Evolutionary conservation across 257 asterid genomes (phyloP).

Genomic region (Solanum sparsipilum): DNA sequence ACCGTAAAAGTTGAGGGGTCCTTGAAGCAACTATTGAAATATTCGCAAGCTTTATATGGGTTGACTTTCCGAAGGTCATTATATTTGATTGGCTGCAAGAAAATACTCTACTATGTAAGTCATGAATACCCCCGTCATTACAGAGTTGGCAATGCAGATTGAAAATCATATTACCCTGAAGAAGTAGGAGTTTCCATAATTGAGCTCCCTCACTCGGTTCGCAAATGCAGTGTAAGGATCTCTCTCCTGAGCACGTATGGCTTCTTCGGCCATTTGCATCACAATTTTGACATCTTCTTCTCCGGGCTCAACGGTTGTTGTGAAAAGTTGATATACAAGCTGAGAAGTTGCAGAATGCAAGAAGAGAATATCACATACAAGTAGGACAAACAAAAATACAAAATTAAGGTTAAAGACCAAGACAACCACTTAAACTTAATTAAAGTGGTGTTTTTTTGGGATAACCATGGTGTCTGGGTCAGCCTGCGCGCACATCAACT

Average conservation of each 20-base stretch:
- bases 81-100: conserved; percentile 66
- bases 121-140: not conserved
- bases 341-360: conserved; percentile 20
- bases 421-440: not conserved
- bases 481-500: not conserved
- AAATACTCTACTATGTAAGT: not conserved
- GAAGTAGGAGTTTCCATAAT: conserved; percentile 87
- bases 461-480: not conserved
- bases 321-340: conserved; percentile 94
- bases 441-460: not conserved
- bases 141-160: not conserved
- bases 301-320: conserved; percentile 62
- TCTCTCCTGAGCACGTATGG: conserved; percentile 92
- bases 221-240: conserved; percentile 86
- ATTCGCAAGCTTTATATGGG: conserved; percentile 78
- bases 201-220: conserved; percentile 87
- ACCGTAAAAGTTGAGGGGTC: conserved; percentile 88
- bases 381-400: not conserved
- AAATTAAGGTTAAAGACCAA: not conserved
- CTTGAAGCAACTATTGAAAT: conserved; percentile 74
- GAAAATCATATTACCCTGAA: conserved; percentile 52
- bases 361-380: conserved; percentile 3
- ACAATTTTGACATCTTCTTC: conserved; percentile 89
- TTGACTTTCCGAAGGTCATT: conserved; percentile 70
- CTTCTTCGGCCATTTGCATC: conserved; percentile 98